phyloP scores from a whole-genome alignment of 2,329 filamentous ascomycete genomes.

The Didymella sp. region DNA sequence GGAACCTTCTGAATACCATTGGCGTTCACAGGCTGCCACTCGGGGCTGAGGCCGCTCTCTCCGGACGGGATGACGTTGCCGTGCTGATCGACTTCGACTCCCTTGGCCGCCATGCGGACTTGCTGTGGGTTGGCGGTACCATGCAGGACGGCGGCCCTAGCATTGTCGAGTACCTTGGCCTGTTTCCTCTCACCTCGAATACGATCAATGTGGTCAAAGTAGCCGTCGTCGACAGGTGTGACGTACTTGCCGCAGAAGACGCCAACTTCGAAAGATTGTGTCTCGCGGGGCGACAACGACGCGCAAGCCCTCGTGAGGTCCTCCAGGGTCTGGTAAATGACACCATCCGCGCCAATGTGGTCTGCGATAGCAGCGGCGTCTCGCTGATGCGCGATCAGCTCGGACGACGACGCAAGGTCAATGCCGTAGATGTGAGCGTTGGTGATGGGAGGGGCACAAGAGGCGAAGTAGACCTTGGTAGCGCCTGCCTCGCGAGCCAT shows the following conservation, averaged over 20 bases:
- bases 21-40: slow-evolving; percentile 36
- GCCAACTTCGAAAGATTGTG: slow-evolving; percentile 81
- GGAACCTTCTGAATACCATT: slow-evolving; percentile 24
- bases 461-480: slow-evolving; percentile 81
- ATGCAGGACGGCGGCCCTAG: slow-evolving; percentile 68
- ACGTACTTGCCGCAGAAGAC: slow-evolving; percentile 90
- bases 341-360: slow-evolving; percentile 75
- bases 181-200: slow-evolving; percentile 74
- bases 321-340: slow-evolving; percentile 78
- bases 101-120: slow-evolving; percentile 68
- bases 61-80: slow-evolving; percentile 64
- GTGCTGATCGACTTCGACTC: slow-evolving; percentile 62
- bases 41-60: slow-evolving; percentile 30
- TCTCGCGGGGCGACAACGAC: slow-evolving; percentile 68
- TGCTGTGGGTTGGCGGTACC: slow-evolving; percentile 67
- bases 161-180: slow-evolving; percentile 69
- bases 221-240: slow-evolving; percentile 78
- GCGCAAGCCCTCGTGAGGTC: slow-evolving; percentile 83
- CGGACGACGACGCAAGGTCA: slow-evolving; percentile 73
- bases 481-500: slow-evolving; percentile 89
- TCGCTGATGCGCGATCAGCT: slow-evolving; percentile 74
- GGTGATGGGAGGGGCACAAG: slow-evolving; percentile 81
- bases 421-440: slow-evolving; percentile 89
- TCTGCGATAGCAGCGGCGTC: slow-evolving; percentile 66
- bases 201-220: slow-evolving; percentile 80